phyloP scores from a whole-genome alignment of 108 stramenopile genomes.

The Nannochloropsis gaditana region DNA sequence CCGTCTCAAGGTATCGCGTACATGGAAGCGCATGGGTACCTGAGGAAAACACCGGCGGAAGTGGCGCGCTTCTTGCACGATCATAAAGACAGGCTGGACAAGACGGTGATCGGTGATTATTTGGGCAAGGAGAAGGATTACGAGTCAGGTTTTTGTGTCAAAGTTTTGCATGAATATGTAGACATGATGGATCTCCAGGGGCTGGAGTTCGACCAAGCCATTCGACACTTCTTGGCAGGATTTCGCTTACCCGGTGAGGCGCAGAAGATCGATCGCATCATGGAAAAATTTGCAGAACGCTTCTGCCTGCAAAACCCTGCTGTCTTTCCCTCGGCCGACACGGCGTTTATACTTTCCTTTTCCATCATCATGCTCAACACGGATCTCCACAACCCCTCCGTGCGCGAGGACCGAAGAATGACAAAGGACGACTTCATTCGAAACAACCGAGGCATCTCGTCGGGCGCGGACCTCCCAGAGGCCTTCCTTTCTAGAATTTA shows the following conservation, averaged over 20 bases:
- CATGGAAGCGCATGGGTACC: slow-evolving; percentile 71
- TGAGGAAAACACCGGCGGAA: slow-evolving; percentile 69
- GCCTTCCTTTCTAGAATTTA: slow-evolving; percentile 82
- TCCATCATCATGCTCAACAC: slow-evolving; percentile 98
- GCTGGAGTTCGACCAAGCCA: slow-evolving; percentile 84
- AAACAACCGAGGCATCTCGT: slow-evolving; percentile 92
- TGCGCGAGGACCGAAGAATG: slow-evolving; percentile 68
- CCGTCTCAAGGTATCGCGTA: slow-evolving; percentile 77
- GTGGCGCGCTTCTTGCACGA: slow-evolving; percentile 78
- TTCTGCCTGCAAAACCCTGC: slow-evolving; percentile 75
- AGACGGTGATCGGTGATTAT: slow-evolving; percentile 93
- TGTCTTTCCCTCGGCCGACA: slow-evolving; percentile 87
- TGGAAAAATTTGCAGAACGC: slow-evolving; percentile 96
- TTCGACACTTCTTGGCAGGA: slow-evolving; percentile 85
- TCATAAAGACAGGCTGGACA: slow-evolving; percentile 81
- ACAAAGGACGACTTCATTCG: slow-evolving; percentile 81
- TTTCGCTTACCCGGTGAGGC: slow-evolving; percentile 98
- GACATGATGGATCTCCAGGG: slow-evolving; percentile 67
- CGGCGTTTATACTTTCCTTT: slow-evolving; percentile 94
- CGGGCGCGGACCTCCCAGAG: slow-evolving; percentile 83
- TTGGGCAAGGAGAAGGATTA: slow-evolving; percentile 88
- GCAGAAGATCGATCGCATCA: slow-evolving; percentile 98
- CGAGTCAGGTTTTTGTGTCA: slow-evolving; percentile 73
- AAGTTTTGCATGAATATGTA: slow-evolving; percentile 81
- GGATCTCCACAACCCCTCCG: slow-evolving; percentile 94